Evolutionary conservation across 2,329 filamentous ascomycete species (phyloP), one percentile per base, ranked within the genome.

Genomic region (Colletotrichum godetiae): DNA sequence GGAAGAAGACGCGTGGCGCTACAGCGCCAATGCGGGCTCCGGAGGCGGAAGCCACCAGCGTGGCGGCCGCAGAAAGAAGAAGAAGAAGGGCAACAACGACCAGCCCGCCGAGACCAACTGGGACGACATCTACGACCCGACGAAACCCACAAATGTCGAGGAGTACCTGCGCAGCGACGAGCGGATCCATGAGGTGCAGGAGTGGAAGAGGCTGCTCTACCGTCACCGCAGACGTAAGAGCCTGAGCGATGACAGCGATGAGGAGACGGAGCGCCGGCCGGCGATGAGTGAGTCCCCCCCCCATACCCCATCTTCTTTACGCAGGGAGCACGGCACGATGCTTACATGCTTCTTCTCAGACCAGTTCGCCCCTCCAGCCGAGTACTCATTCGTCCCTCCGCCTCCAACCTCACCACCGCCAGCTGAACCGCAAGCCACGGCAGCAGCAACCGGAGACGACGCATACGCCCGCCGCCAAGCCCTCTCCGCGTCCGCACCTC

Each of bases 101-200:
- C 82, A 88, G 35, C 82, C 84, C 5, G 84, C 88, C 64, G 88
- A 91, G 80, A 91, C 89, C n/a, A 92, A 97, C 79, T 98, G 95
- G 95, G 93, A 97, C 80, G 95, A 97, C 80, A 90, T 97, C 29
- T 98, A 98, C 81, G 95, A 98, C 78, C 94, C 95, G 0, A 87
- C 92, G 12, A 87, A 93, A 52, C 95, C 95, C 10, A 97, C 94
- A 53, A 95, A 92, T 76, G 93, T 96, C 62, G 93, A 95, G 68
- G 93, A 96, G 79, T 98, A 97, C 80, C 89, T 94, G 73, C 88
- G 92, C 73, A 97, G 94, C 78, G 94, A 97, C 72, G 95, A 97
- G 83, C 93, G 94, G 79, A 90, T 95, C 72, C 86, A 89, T 22
- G 95, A 97, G 80, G 89, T 95, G 4, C 88, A 90, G 70, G 95